Percentiles rank a stretch among this genome's conserved stretches.
Conservation (phyloP, 176 grass and related monocot species). For the Rhynchospora tenuis region DNA sequence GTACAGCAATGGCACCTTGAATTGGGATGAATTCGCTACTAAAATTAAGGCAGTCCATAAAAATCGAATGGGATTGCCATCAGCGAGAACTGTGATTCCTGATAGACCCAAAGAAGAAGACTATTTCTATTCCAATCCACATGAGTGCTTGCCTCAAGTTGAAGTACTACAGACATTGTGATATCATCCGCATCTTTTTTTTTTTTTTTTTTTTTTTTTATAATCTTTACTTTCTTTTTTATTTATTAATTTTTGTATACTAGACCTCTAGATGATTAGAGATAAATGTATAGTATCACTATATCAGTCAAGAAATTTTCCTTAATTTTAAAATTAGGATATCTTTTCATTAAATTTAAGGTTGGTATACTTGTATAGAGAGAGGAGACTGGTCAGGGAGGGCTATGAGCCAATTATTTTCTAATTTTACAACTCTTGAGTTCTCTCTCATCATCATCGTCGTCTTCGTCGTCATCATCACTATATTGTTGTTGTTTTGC, state of each 20-base stretch:
- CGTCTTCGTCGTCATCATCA: too few relatives aligned
- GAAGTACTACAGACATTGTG: conserved; percentile 30
- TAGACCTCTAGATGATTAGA: not conserved
- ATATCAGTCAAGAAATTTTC: not conserved
- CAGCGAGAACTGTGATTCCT: conserved; percentile 53
- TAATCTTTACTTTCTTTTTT: not conserved
- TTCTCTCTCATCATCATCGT: too few relatives aligned
- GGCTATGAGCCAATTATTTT: not conserved
- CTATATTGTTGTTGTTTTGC: not conserved
- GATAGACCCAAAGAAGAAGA: conserved; percentile 95
- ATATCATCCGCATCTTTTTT: conserved; percentile 17
- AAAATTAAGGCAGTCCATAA: conserved; percentile 64
- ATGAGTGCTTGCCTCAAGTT: conserved; percentile 63
- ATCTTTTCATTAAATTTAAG: not conserved
- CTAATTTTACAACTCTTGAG: not conserved
- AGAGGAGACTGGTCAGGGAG: not conserved
- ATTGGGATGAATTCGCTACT: conserved; percentile 79
- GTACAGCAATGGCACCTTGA: conserved; percentile 62
- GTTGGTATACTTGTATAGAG: conserved; percentile 21
- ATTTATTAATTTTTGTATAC: not conserved
- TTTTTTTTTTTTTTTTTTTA: not conserved
- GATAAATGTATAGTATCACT: not conserved
- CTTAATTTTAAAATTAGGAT: not conserved
- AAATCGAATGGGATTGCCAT: conserved; percentile 64
- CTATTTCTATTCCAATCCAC: conserved; percentile 90